Evolutionary conservation across 2,329 filamentous ascomycete species (phyloP).

Genomic region (Claviceps sp.): DNA sequence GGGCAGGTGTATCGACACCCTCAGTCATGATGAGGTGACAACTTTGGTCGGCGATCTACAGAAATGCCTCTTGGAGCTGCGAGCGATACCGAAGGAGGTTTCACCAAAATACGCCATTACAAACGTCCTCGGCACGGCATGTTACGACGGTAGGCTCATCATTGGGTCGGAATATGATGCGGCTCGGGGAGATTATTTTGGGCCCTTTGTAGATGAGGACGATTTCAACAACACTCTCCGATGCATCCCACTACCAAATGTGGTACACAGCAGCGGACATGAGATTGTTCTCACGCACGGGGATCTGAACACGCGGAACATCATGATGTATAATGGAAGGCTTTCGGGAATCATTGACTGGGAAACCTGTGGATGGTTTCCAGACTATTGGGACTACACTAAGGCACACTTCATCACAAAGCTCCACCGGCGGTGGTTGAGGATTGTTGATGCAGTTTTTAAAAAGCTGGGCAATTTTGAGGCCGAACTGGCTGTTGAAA

Average conservation of each 20-base stretch:
- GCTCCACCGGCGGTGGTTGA: constrained; percentile 7
- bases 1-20: constrained; percentile 1
- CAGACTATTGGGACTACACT: constrained; percentile 14
- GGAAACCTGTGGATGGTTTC: constrained; percentile 14
- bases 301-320: constrained; percentile 17
- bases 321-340: constrained; percentile 14
- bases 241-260: neutral
- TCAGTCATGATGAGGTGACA: constrained; percentile 2
- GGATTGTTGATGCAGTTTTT: constrained; percentile 3
- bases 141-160: constrained; percentile 1
- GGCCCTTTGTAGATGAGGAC: constrained; percentile 5
- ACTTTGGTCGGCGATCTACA: constrained; percentile 2
- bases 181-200: constrained; percentile 1
- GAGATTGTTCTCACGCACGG: constrained; percentile 29
- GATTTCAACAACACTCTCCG: constrained; percentile 7
- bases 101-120: constrained; percentile 1
- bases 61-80: neutral
- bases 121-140: neutral
- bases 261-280: constrained; percentile 3
- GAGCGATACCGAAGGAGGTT: constrained; percentile 2
- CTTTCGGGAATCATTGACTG: constrained; percentile 16
- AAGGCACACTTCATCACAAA: constrained; percentile 8
- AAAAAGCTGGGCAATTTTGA: neutral
- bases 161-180: neutral
- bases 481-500: constrained; percentile 1